Conservation (phyloP, 805 yeast genomes). For the Pichia heedii region DNA sequence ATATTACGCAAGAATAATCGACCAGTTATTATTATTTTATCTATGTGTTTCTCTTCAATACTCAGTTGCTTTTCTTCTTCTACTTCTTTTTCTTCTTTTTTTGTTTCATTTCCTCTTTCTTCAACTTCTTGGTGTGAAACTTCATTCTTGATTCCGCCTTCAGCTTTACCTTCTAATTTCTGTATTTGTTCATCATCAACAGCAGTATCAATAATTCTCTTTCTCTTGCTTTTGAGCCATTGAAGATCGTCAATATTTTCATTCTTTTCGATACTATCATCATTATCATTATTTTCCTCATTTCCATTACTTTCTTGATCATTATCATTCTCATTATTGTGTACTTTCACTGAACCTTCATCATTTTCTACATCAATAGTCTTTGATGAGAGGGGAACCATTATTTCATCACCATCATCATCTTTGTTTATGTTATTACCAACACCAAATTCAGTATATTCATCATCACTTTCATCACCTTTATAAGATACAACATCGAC, state of each 20-base stretch:
- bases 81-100: constrained; percentile 1
- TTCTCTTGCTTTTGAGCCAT: constrained; percentile 74
- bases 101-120: not conserved
- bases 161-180: constrained; percentile 11
- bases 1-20: constrained; percentile 85
- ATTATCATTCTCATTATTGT: constrained; percentile 40
- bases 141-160: constrained; percentile 5
- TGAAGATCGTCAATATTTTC: constrained; percentile 65
- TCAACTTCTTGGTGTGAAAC: no score
- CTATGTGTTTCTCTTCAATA: constrained; percentile 39
- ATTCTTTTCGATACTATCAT: constrained; percentile 17
- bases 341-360: no score
- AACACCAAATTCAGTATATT: constrained; percentile 36
- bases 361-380: constrained; percentile 38
- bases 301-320: not conserved
- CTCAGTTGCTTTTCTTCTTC: constrained; percentile 15
- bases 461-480: constrained; percentile 43
- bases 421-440: constrained; percentile 19
- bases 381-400: constrained; percentile 31
- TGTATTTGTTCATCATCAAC: constrained; percentile 13
- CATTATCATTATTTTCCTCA: constrained; percentile 2
- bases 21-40: constrained; percentile 57
- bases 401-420: constrained; percentile 35
- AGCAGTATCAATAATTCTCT: constrained; percentile 51
- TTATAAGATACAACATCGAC: constrained; percentile 7